Conservation (phyloP, 352 stramenopile species). For the Phytopythium delawarense region DNA sequence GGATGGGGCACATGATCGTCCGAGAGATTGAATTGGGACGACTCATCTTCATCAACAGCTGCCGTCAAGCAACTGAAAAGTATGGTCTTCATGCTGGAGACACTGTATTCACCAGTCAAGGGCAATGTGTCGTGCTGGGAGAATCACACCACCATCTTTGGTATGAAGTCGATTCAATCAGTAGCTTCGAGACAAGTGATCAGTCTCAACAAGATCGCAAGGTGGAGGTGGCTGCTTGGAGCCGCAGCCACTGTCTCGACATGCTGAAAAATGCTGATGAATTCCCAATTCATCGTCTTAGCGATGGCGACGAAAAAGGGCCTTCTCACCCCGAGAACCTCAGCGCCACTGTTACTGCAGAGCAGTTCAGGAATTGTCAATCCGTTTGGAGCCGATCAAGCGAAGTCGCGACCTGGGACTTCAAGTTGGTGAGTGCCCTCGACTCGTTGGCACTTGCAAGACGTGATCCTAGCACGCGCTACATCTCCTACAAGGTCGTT, state of each 20-base stretch:
- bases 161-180: conserved; percentile 43
- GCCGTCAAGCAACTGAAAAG: conserved; percentile 13
- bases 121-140: conserved; percentile 55
- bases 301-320: conserved; percentile 6
- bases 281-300: conserved; percentile 37
- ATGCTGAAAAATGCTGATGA: conserved; percentile 38
- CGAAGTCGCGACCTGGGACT: background rate
- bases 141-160: conserved; percentile 62
- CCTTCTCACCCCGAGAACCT: background rate
- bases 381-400: background rate
- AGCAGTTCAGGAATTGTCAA: background rate
- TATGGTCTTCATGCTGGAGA: conserved; percentile 51
- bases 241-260: conserved; percentile 33
- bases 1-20: conserved; percentile 16
- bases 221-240: conserved; percentile 37
- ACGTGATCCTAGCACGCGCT: background rate
- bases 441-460: background rate
- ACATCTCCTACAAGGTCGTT: background rate
- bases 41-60: conserved; percentile 33
- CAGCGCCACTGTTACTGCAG: background rate
- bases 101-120: conserved; percentile 52
- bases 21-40: conserved; percentile 29
- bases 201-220: background rate
- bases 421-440: background rate
- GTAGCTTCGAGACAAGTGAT: background rate